Conservation (phyloP, 176 grass and related monocot genomes). For the Tillandsia leiboldiana region DNA sequence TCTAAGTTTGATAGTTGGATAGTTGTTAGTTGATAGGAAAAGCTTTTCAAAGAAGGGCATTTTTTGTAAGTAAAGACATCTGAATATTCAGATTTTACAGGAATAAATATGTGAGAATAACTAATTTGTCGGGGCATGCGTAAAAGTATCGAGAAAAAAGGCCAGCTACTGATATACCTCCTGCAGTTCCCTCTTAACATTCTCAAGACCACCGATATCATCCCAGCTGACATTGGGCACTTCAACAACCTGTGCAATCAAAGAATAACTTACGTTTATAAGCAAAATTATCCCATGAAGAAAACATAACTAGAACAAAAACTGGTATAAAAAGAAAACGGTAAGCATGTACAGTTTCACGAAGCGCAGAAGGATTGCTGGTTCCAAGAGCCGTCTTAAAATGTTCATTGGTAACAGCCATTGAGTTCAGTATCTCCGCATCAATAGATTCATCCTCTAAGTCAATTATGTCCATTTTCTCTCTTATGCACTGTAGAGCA, state of each 20-base stretch:
- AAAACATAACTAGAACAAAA: neutral
- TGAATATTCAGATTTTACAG: too few relatives aligned
- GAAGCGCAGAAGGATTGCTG: conserved; percentile 54
- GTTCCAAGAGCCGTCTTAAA: conserved; percentile 39
- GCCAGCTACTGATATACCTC: conserved; percentile 27
- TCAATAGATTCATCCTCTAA: conserved; percentile 54
- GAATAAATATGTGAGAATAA: too few relatives aligned
- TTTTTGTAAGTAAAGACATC: too few relatives aligned
- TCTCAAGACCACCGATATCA: conserved; percentile 51
- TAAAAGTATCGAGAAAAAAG: neutral
- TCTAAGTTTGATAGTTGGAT: too few relatives aligned
- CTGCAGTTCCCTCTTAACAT: conserved; percentile 57
- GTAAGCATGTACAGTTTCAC: conserved; percentile 34
- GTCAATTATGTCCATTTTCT: conserved; percentile 75
- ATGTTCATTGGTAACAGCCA: conserved; percentile 53
- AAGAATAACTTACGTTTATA: conserved; percentile 10
- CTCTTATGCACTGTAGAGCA: conserved; percentile 48
- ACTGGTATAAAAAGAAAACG: neutral
- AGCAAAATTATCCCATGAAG: neutral
- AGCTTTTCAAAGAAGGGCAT: too few relatives aligned
- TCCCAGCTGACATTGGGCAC: conserved; percentile 56
- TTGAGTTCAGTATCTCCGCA: conserved; percentile 41
- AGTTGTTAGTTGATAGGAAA: too few relatives aligned
- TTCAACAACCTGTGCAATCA: conserved; percentile 36
- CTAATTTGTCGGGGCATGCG: neutral